phyloP scores from a whole-genome alignment of 2,329 filamentous ascomycete species.

The Fusarium papillatum region DNA sequence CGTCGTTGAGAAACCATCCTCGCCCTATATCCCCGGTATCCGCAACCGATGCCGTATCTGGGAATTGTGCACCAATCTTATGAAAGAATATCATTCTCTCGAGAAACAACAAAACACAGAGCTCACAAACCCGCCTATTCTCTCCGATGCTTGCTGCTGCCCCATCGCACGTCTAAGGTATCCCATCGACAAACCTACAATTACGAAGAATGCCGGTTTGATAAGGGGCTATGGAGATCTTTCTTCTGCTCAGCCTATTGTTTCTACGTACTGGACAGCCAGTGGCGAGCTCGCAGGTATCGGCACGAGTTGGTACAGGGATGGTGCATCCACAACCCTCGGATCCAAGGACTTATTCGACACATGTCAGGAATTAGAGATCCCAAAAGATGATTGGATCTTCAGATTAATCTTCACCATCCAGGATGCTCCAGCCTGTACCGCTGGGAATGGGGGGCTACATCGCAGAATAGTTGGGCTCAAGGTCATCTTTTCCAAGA shows the following conservation, averaged over 20 bases:
- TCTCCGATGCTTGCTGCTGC: neutral
- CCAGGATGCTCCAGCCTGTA: neutral
- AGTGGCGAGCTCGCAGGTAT: conserved; percentile 1
- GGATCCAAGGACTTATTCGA: neutral
- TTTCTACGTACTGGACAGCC: neutral
- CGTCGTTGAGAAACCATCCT: neutral
- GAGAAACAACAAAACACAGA: neutral
- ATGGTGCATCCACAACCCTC: neutral
- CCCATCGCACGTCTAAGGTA: neutral
- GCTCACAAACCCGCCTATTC: neutral
- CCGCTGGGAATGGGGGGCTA: neutral
- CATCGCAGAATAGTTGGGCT: neutral
- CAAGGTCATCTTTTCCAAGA: neutral
- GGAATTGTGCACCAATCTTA: neutral
- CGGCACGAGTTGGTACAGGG: neutral
- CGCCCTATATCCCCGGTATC: neutral
- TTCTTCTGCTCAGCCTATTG: neutral
- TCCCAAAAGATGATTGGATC: conserved; percentile 8
- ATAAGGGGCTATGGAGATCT: neutral
- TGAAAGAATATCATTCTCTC: neutral
- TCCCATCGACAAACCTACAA: neutral
- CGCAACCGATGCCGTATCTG: neutral
- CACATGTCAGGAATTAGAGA: neutral
- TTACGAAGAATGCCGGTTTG: neutral
- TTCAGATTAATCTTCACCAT: conserved; percentile 6